Conservation (phyloP, 1,284 basidiomycete genomes). For the Tilletia walkeri region DNA sequence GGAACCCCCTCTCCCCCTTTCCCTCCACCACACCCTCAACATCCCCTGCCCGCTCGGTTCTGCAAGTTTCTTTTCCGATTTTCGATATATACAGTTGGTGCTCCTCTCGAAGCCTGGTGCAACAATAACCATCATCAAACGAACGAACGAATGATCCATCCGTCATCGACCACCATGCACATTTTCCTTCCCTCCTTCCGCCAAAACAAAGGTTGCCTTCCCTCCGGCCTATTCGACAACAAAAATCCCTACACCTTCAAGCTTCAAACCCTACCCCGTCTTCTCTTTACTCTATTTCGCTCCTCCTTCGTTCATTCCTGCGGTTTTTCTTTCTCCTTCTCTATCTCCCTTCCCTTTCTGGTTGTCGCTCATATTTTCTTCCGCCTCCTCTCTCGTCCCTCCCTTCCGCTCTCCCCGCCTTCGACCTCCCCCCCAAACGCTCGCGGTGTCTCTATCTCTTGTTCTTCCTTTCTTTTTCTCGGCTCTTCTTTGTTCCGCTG, state of each 20-base stretch:
- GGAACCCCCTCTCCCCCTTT: no score
- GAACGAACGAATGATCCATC: background rate
- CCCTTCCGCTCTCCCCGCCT: conserved; percentile 2
- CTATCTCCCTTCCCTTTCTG: background rate
- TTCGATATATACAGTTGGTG: no score
- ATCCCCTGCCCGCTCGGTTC: no score
- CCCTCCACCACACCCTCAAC: no score
- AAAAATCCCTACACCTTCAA: background rate
- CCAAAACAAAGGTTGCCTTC: background rate
- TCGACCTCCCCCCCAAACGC: background rate
- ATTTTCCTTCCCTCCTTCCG: background rate
- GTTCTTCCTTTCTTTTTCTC: background rate
- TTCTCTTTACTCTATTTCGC: conserved; percentile 1
- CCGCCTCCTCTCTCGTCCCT: background rate
- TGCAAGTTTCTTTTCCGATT: no score
- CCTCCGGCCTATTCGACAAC: background rate
- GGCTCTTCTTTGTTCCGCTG: no score
- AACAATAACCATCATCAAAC: no score
- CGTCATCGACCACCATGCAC: background rate
- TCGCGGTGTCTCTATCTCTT: no score
- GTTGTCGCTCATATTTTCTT: background rate
- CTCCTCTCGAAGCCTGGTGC: no score
- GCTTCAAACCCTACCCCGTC: background rate
- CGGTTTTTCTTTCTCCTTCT: background rate
- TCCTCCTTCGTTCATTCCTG: conserved; percentile 3